Percentiles rank a stretch among this genome's conserved stretches.
Evolutionary conservation across 2,329 filamentous ascomycete genomes (phyloP).

Genomic region (Microdochium bolleyi): DNA sequence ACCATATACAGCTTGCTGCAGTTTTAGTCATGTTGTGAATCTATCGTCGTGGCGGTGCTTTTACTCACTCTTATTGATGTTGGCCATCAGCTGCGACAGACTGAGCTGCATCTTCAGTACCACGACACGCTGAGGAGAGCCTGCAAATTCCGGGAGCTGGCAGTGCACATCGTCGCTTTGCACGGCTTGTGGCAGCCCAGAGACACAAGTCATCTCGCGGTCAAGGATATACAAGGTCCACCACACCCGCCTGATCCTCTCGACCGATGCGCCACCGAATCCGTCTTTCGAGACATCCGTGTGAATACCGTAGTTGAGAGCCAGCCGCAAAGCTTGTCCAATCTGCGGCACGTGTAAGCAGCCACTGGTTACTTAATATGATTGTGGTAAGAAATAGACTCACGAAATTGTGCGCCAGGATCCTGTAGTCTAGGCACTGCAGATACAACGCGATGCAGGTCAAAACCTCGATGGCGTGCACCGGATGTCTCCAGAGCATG

Average conservation of each 20-base stretch:
- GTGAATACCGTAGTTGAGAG: conserved; percentile 41
- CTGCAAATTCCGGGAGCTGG: conserved; percentile 21
- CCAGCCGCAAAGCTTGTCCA: conserved; percentile 41
- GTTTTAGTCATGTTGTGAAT: not conserved
- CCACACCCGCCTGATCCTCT: conserved; percentile 41
- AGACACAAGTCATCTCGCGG: conserved; percentile 43
- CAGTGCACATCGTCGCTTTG: conserved; percentile 42
- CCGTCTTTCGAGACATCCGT: conserved; percentile 37
- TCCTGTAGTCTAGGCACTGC: conserved; percentile 39
- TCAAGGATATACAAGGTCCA: conserved; percentile 47
- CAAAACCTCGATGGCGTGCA: conserved; percentile 38
- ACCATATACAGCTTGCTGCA: conserved; percentile 21
- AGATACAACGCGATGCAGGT: conserved; percentile 44
- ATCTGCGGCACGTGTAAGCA: conserved; percentile 21
- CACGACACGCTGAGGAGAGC: conserved; percentile 13
- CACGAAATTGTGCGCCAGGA: conserved; percentile 36
- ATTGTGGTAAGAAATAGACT: conserved; percentile 7
- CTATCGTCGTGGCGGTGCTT: no score
- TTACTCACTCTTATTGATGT: conserved; percentile 19
- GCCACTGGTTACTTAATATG: not conserved
- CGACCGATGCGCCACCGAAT: conserved; percentile 28
- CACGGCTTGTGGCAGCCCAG: conserved; percentile 41
- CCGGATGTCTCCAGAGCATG: conserved; percentile 29
- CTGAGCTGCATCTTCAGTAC: conserved; percentile 23
- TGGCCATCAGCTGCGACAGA: conserved; percentile 19